Conservation (phyloP, 2,329 filamentous ascomycete species). For the Xylariaceae sp. region DNA sequence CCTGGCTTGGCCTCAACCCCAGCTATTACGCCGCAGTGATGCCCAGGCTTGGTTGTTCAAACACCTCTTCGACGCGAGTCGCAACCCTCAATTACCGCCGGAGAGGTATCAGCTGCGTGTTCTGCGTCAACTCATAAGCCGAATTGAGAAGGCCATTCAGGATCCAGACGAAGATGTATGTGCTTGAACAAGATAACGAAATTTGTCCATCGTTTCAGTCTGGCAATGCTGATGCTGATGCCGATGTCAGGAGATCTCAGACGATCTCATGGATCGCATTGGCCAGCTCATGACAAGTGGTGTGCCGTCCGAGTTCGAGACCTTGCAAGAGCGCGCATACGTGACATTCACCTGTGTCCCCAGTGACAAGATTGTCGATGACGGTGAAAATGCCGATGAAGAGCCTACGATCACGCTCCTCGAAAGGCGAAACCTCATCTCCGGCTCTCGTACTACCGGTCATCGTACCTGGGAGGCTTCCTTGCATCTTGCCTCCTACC, state of each 20-base stretch:
- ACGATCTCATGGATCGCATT: constrained; percentile 53
- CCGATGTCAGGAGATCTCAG: constrained; percentile 47
- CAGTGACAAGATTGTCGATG: not conserved
- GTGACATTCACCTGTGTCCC: constrained; percentile 51
- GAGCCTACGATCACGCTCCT: constrained; percentile 46
- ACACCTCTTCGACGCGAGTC: constrained; percentile 49
- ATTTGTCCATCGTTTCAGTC: not conserved
- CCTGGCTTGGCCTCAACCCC: constrained; percentile 30
- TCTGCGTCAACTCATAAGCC: constrained; percentile 52
- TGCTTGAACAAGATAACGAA: not conserved
- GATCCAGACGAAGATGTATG: constrained; percentile 56
- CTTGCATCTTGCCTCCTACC: constrained; percentile 57
- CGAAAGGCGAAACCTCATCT: constrained; percentile 49
- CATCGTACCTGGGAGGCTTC: constrained; percentile 67
- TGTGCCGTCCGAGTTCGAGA: constrained; percentile 27
- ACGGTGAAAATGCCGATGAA: constrained; percentile 20
- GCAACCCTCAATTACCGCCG: constrained; percentile 47
- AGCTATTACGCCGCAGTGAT: constrained; percentile 26
- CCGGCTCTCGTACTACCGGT: constrained; percentile 57
- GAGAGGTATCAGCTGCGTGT: constrained; percentile 55
- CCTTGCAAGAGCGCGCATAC: constrained; percentile 55
- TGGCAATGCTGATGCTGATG: not conserved
- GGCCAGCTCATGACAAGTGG: constrained; percentile 46
- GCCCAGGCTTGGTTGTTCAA: constrained; percentile 42
- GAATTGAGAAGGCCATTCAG: constrained; percentile 52